Percentiles rank a stretch among this genome's conserved stretches.
These are phyloP conservation scores for Scheffersomyces amazonensis DNA, from an alignment of 805 yeast genomes.

Conservation along the genomic window DNA sequence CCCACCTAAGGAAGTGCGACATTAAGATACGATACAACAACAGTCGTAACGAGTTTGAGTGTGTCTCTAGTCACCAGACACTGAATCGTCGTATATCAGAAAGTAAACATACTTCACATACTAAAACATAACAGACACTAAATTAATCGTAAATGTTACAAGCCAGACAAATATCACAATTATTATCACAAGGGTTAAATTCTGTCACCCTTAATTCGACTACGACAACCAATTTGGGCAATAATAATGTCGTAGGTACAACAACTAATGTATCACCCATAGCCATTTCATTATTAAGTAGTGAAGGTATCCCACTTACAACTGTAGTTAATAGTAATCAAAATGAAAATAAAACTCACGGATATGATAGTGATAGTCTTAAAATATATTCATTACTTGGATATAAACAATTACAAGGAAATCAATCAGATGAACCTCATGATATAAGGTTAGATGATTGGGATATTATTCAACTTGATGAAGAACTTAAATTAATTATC, in stretches of 20 bases:
- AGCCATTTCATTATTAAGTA: constrained; percentile 32
- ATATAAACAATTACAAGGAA: constrained; percentile 20
- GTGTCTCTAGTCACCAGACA: no score
- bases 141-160: constrained; percentile 44
- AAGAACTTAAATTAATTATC: constrained; percentile 23
- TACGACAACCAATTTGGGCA: background rate
- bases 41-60: no score
- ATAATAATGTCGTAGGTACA: background rate
- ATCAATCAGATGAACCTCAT: background rate
- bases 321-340: constrained; percentile 23
- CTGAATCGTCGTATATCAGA: no score
- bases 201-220: constrained; percentile 9
- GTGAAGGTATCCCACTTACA: constrained; percentile 37
- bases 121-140: no score
- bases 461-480: constrained; percentile 29
- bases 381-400: constrained; percentile 35
- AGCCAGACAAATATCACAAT: constrained; percentile 33
- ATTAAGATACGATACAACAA: no score
- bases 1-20: no score
- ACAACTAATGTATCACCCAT: constrained; percentile 16
- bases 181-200: constrained; percentile 30
- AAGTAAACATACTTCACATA: no score
- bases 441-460: constrained; percentile 16
- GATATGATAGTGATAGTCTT: constrained; percentile 20
- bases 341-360: background rate